phyloP scores from a whole-genome alignment of 176 grass and related monocot species.

The Neostapfia colusana region DNA sequence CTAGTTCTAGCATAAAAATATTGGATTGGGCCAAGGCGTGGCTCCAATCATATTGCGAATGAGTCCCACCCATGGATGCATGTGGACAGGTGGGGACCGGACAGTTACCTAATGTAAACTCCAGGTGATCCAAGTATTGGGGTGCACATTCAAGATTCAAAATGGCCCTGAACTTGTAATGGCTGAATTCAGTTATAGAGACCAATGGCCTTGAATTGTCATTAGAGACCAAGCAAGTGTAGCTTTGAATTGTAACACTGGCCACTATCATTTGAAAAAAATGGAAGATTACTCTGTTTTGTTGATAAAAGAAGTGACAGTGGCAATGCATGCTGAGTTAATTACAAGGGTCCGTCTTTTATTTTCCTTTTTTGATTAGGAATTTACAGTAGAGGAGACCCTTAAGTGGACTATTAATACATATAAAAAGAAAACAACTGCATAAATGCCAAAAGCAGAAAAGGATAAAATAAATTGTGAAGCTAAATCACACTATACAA shows the following conservation, averaged over 20 bases:
- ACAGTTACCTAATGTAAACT: too few species aligned
- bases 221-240: neutral
- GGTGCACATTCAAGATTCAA: neutral
- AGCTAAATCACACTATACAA: too few species aligned
- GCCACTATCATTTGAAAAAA: neutral
- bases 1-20: too few species aligned
- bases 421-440: neutral
- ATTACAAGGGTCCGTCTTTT: neutral
- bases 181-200: neutral
- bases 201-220: neutral
- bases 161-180: neutral
- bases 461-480: neutral
- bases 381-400: neutral
- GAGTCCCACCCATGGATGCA: too few species aligned
- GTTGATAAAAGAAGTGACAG: neutral
- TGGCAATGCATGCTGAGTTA: neutral
- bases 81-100: too few species aligned
- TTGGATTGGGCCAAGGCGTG: too few species aligned
- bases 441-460: neutral
- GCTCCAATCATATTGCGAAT: too few species aligned
- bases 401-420: neutral
- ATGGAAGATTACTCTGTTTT: neutral
- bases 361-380: too few species aligned
- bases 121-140: too few species aligned
- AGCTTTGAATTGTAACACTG: neutral